Base-by-base conservation (phyloP, 805 yeast species). In the Starmerella geochares region DNA sequence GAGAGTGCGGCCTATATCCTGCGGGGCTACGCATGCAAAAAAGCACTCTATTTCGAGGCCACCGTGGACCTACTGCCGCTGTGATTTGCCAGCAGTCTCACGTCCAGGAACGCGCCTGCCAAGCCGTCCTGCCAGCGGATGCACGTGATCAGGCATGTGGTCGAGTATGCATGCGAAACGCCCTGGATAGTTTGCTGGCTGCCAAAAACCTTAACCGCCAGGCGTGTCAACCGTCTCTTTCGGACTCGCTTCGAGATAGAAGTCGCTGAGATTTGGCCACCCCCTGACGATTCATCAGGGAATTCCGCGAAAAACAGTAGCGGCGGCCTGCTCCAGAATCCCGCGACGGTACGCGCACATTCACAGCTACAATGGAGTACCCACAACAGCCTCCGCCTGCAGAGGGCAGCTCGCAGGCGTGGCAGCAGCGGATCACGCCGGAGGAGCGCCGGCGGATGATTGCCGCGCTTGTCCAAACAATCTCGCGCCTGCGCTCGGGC, bases 361-460 rank as follows among this genome's bases (percentile, higher is more conserved):
- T 6, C 39, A 16, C 38, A 16, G n/a, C 39, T 25, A 20, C 24
- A 21, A 40, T 40, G 44, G 44, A 40, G 31, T 27, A 10, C 16
- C n/a, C 33, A 4, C 44, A 17, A 5, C 44, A 40, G 33, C 17
- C 23, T 16, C 33, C 25, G 23, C 23, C 13, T 7, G 24, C 31
- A 7, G 32, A 16, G 6, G 41, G 9, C 20, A 14, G 10, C 9
- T n/a, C 33, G 16, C 46, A 39, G 47, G 47, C 50, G 8, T 58
- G 61, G 62, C 61, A 51, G 40, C 46, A 40, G 28, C 52, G 48
- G 19, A 32, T 50, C 24, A 29, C 60, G n/a, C 41, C 25, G 1
- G 58, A 51, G 13, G 55, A 55, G 41, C 60, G 62, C n/a, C 46
- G 51, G 17, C 49, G 51, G 27, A 48, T 54, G 48, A 47, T 57